Percentiles rank a stretch among this genome's conserved stretches.
These are phyloP conservation scores for Phytophthora citrophthora DNA, from an alignment of 352 stramenopile genomes.

Conservation along the genomic window DNA sequence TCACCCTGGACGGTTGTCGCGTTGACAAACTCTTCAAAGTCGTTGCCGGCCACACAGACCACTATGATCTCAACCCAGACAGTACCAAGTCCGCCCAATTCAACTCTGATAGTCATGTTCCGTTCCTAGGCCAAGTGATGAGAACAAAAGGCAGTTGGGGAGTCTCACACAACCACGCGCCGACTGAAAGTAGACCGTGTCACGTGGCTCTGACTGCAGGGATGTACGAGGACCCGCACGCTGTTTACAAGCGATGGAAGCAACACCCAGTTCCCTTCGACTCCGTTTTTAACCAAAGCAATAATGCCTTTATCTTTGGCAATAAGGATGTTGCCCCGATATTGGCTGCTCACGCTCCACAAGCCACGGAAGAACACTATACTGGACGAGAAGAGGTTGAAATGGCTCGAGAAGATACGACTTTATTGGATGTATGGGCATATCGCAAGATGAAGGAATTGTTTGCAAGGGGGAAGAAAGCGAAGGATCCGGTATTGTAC, in stretches of 20 bases:
- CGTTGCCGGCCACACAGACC: constrained; percentile 33
- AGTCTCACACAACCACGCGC: constrained; percentile 85
- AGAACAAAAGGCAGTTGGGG: constrained; percentile 73
- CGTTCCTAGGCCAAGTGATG: constrained; percentile 75
- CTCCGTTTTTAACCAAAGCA: constrained; percentile 87
- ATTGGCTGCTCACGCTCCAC: constrained; percentile 69
- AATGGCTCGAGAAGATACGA: constrained; percentile 72
- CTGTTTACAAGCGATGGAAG: constrained; percentile 82
- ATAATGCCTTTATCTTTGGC: constrained; percentile 70
- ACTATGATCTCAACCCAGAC: constrained; percentile 20
- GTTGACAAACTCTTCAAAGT: constrained; percentile 84
- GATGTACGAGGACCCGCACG: constrained; percentile 89
- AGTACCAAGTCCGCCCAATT: background rate
- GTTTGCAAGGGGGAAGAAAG: constrained; percentile 40
- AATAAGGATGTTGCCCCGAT: constrained; percentile 87
- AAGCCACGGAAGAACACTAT: constrained; percentile 72
- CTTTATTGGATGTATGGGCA: constrained; percentile 77
- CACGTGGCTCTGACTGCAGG: constrained; percentile 86
- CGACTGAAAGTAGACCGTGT: constrained; percentile 81
- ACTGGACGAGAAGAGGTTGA: constrained; percentile 70
- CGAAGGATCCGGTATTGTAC: constrained; percentile 39
- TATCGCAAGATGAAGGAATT: constrained; percentile 59
- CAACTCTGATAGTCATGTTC: constrained; percentile 33
- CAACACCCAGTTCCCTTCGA: constrained; percentile 86
- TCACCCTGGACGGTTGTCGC: constrained; percentile 82